Conservation (phyloP, 2,329 filamentous ascomycete genomes). For the Colletotrichum sp. region DNA sequence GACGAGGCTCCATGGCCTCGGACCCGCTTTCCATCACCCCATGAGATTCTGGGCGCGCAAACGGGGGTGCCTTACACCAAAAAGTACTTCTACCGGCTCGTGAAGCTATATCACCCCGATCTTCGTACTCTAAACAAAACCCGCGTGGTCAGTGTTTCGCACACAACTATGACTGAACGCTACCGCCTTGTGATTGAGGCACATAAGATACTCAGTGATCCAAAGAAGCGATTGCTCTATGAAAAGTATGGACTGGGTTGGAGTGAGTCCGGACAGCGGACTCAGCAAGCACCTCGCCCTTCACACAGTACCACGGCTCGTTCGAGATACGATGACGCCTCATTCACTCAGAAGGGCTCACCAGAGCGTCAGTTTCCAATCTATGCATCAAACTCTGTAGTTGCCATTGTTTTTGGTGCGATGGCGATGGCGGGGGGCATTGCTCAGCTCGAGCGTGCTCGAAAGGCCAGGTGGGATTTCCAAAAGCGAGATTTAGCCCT, state of each 20-base stretch:
- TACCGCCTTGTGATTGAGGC: slow-evolving; percentile 22
- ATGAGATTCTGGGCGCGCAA: slow-evolving; percentile 17
- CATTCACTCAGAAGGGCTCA: not conserved
- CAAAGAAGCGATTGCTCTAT: slow-evolving; percentile 9
- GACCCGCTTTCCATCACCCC: slow-evolving; percentile 11
- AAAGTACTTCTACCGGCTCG: slow-evolving; percentile 18
- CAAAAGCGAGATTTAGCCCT: not conserved
- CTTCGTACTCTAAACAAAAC: not conserved
- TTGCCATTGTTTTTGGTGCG: slow-evolving; percentile 15
- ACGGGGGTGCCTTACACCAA: slow-evolving; percentile 17
- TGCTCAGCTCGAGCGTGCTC: not conserved
- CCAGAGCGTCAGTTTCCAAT: not conserved
- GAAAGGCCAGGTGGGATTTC: not conserved
- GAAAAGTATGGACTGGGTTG: slow-evolving; percentile 15
- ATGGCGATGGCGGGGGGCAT: slow-evolving; percentile 12
- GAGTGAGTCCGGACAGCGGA: not conserved
- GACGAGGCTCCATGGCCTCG: slow-evolving; percentile 12
- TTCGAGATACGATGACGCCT: not conserved
- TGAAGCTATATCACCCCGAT: slow-evolving; percentile 26
- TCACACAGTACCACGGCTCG: not conserved
- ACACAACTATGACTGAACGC: slow-evolving; percentile 2
- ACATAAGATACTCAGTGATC: slow-evolving; percentile 18
- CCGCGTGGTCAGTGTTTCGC: not conserved
- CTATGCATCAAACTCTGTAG: slow-evolving; percentile 13
- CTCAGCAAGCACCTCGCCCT: not conserved